Conservation (phyloP, 1,284 basidiomycete species). For the Spongiforma sp. region DNA sequence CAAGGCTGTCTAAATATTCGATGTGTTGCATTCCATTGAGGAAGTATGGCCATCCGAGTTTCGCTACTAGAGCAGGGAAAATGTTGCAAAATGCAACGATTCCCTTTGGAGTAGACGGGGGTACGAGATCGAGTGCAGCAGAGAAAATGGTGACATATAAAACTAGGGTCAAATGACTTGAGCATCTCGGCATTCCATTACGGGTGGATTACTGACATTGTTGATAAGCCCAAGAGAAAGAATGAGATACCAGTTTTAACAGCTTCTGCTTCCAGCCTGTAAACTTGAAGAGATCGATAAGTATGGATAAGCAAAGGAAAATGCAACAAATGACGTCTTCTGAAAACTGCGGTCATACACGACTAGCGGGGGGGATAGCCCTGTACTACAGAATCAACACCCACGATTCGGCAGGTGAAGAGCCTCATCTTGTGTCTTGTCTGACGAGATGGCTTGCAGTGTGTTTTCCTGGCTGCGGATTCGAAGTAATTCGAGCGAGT, state of each 20-base stretch:
- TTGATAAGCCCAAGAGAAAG: conserved; percentile 66
- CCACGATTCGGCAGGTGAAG: conserved; percentile 11
- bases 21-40: conserved; percentile 87
- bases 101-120: conserved; percentile 89
- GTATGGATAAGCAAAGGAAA: conserved; percentile 13
- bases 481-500: conserved; percentile 24
- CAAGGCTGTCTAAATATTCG: conserved; percentile 96
- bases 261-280: conserved; percentile 33
- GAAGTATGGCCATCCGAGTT: conserved; percentile 93
- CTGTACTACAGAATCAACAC: conserved; percentile 37
- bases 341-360: conserved; percentile 7
- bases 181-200: neutral
- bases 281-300: conserved; percentile 15
- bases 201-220: conserved; percentile 45
- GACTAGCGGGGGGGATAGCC: conserved; percentile 18
- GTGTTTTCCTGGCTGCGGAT: conserved; percentile 13
- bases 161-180: conserved; percentile 49
- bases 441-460: conserved; percentile 17
- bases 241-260: conserved; percentile 51
- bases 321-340: conserved; percentile 30
- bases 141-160: conserved; percentile 96
- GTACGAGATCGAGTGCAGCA: conserved; percentile 94
- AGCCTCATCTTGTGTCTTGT: conserved; percentile 33
- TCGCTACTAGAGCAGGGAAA: conserved; percentile 80
- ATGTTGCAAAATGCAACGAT: conserved; percentile 94